These are phyloP conservation scores for Prunus mira DNA, from an alignment of 306 rosid species.

Conservation along the genomic window DNA sequence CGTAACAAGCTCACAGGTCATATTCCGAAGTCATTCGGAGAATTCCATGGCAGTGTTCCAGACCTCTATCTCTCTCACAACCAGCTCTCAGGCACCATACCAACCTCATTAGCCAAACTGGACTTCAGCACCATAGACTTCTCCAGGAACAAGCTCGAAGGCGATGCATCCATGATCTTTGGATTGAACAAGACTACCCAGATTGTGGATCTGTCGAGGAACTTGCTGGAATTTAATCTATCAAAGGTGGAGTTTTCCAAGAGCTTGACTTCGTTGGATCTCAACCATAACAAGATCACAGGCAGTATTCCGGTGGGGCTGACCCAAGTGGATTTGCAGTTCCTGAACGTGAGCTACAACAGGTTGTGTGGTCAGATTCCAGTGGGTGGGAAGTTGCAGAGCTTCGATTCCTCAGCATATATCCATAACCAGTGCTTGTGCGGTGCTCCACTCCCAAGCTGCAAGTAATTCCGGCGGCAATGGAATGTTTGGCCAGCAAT, in stretches of 20 bases:
- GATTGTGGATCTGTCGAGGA: constrained; percentile 51
- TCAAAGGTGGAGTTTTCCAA: constrained; percentile 39
- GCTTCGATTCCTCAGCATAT: constrained; percentile 38
- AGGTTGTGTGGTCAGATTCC: constrained; percentile 68
- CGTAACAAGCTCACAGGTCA: constrained; percentile 34
- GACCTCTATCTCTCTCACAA: constrained; percentile 42
- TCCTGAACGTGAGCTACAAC: constrained; percentile 67
- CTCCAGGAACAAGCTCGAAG: constrained; percentile 64
- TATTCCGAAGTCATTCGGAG: constrained; percentile 43
- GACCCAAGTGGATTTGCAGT: constrained; percentile 39
- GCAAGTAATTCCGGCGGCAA: constrained; percentile 20
- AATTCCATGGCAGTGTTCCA: constrained; percentile 25
- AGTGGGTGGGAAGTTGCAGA: constrained; percentile 54
- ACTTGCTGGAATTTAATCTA: constrained; percentile 50
- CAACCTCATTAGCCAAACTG: constrained; percentile 36
- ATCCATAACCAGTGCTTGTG: constrained; percentile 66
- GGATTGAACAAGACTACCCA: constrained; percentile 41
- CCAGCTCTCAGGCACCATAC: constrained; percentile 51
- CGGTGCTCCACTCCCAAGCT: constrained; percentile 50
- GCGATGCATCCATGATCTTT: constrained; percentile 63
- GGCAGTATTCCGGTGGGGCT: constrained; percentile 48
- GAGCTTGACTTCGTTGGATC: constrained; percentile 42
- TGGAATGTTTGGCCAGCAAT: background rate
- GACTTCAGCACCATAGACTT: constrained; percentile 34
- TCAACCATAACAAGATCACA: constrained; percentile 56